Base-by-base conservation (phyloP, 805 yeast genomes). In the Ogataea angusta region DNA sequence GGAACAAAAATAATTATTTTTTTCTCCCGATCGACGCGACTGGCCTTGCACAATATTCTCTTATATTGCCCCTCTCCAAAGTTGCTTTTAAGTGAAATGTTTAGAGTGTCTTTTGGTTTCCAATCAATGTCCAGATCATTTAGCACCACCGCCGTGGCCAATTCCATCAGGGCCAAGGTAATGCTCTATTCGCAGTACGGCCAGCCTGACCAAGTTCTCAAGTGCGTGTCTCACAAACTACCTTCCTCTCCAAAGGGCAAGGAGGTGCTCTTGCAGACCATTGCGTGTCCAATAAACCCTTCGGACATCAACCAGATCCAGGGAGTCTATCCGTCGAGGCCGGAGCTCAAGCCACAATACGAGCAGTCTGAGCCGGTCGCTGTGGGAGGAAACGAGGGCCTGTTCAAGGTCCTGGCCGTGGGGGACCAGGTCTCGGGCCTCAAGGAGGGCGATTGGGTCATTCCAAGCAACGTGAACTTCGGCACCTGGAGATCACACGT, bases 401-500 rank as follows among this genome's bases (percentile, higher is more conserved):
- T 87, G 9, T 90, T 86, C 58, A 84, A 87, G 58, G 82, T 91
- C n/a, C 57, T 85, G n/a, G 78, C 80, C 39, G 75, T 76, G 8
- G 96, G 95, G 15, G 50, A 70, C 8, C 54, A 63, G 12, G 85
- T 78, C 8, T 27, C 38, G 4, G 53, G 58, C 6, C 67, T 85
- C 37, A 52, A 68, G 32, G 65, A 67, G 2, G 96, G 96, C 33
- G 98, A 93, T 61, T 88, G 95, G 90, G 87, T 82, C 27, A 75
- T 91, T 31, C 97, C 98, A 9, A 56, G 76, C 9, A 67, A 67
- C 29, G 83, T 88, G 10, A 83, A 85, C 52, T 82, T 81, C 44
- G 99, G 99, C 22, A 91, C 99, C 3, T 93, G 99, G 99, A 73
- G 95, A 46, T 77, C 91, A 3, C 86, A 83, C 50, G 81, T 85